A percentile compares a stretch with the other conserved stretches of the same genome.
phyloP scores from a whole-genome alignment of 306 rosid genomes.

The Mimosa bimucronata region DNA sequence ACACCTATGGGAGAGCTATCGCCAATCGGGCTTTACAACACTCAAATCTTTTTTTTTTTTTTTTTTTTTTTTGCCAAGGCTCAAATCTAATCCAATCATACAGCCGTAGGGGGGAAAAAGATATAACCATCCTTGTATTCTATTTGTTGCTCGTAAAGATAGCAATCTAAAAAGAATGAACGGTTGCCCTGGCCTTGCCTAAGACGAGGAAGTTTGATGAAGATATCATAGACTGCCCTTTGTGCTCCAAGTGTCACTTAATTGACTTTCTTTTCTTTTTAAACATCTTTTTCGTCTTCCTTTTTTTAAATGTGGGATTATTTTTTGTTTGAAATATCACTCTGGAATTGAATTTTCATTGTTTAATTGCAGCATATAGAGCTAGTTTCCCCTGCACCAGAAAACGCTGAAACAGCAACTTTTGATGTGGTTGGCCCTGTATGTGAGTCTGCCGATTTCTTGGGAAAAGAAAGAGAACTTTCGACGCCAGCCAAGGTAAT shows the following conservation, averaged over 20 bases:
- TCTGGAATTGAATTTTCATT: slow-evolving; percentile 14
- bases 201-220: slow-evolving; percentile 18
- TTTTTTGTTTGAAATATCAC: not conserved
- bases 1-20: no score
- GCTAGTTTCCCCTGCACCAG: slow-evolving; percentile 81
- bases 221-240: not conserved
- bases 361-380: slow-evolving; percentile 83
- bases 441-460: slow-evolving; percentile 63
- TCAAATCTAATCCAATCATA: no score
- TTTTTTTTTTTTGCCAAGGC: no score
- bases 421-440: slow-evolving; percentile 62
- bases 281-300: not conserved
- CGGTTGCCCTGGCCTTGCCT: not conserved
- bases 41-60: no score
- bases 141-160: not conserved
- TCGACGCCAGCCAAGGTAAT: slow-evolving; percentile 56
- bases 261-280: not conserved
- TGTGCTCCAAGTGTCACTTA: not conserved
- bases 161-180: slow-evolving; percentile 6
- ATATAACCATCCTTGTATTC: not conserved
- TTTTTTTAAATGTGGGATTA: not conserved
- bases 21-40: no score
- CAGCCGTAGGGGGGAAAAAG: no score
- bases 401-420: slow-evolving; percentile 44
- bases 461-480: slow-evolving; percentile 55